Evolutionary conservation across 164 flowering plant species (phyloP), one percentile per base, ranked within the genome.

Genomic region (Macadamia tetraphylla): DNA sequence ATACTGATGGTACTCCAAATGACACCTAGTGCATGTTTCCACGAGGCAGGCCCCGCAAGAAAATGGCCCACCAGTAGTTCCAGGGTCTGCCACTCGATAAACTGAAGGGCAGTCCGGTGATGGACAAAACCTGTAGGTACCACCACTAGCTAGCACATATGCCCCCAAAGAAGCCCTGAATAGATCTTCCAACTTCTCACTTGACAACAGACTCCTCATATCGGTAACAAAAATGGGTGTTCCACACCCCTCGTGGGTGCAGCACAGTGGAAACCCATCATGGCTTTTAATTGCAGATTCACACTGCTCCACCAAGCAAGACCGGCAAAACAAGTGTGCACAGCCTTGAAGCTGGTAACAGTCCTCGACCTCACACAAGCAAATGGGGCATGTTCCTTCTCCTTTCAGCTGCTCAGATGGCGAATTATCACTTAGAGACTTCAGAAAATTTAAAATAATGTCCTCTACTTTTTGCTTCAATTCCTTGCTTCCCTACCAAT

Each of bases 91-190:
- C 6, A 81, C 96, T 32, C 65, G 74, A 66, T 95, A 95, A 29
- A 95, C 83, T 5, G 90, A 79, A 10, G 96, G 94, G 69, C 99
- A 95, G 69, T 95, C 99, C 0, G 98, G 94, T 9, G 98, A 86
- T 0, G 98, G 95, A 72, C 99, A 95, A 72, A 91, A 95, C 68
- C 87, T 69, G 80, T 81, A 88, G 1, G 15, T 58, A 0, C 97
- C 97, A 32, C 84, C 80, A 73, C 95, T 92, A 0, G 82, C 73
- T 6, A 85, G 81, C 31, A 92, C 92, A 74, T 77, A 91, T 2
- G 88, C 78, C 48, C 83, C 87, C 62, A 95, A n/a, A 2, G 99
- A 84, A 43, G 96, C 85, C 71, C 85, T 68, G 71, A 92, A 92
- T 29, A 95, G 89, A 31, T 92, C 98, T 42, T 89, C 97, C 72